phyloP scores from a whole-genome alignment of 805 yeast species.

The Spathaspora girioi region DNA sequence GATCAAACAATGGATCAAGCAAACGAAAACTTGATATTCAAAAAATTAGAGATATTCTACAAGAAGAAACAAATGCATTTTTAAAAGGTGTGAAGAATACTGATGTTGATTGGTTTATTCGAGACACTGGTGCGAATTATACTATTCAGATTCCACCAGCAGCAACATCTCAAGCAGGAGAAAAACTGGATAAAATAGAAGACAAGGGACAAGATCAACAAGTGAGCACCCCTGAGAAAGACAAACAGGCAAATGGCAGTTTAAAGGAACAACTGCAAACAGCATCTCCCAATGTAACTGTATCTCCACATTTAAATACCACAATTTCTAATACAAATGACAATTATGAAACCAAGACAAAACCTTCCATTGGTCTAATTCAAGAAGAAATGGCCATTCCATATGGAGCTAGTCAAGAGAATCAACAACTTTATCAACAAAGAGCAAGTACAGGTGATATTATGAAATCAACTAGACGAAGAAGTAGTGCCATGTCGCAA shows the following conservation, averaged over 20 bases:
- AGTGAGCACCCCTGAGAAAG: not conserved
- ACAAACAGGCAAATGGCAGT: not conserved
- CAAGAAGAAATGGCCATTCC: conserved; percentile 9
- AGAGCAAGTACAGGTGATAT: not conserved
- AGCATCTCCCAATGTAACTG: conserved; percentile 5
- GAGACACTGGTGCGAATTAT: conserved; percentile 25
- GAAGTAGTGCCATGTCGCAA: conserved; percentile 16
- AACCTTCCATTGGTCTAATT: conserved; percentile 28
- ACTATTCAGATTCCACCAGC: not conserved
- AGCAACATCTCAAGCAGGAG: not conserved
- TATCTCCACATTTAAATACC: conserved; percentile 20
- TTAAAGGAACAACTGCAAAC: not conserved
- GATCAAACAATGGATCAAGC: not conserved
- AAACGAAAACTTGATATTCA: conserved; percentile 14
- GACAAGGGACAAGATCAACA: not conserved
- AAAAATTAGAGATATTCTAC: conserved; percentile 19
- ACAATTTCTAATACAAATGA: conserved; percentile 31
- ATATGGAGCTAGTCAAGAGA: not conserved
- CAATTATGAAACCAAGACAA: conserved; percentile 25
- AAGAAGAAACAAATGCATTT: conserved; percentile 15
- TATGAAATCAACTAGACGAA: not conserved
- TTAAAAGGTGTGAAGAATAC: conserved; percentile 33
- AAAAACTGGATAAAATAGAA: not conserved
- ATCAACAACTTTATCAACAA: not conserved
- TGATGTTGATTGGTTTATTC: conserved; percentile 52